A percentile compares a stretch with the other conserved stretches of the same genome.
phyloP scores from a whole-genome alignment of 345 rosid species.

The Anacardium occidentale region DNA sequence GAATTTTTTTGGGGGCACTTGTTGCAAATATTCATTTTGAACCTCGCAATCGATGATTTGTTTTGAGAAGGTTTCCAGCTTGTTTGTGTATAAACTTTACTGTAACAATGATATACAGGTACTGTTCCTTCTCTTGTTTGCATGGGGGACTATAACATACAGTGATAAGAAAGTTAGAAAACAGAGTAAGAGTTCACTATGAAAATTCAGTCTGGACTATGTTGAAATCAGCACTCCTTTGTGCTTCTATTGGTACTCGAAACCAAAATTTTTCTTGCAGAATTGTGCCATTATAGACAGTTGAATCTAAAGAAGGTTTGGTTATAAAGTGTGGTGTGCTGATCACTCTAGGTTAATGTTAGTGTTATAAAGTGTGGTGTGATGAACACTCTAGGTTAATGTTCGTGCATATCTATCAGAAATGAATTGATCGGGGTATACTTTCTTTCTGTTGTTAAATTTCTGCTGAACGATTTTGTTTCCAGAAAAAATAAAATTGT shows the following conservation, averaged over 20 bases:
- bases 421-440: neutral
- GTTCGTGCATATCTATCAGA: neutral
- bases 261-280: neutral
- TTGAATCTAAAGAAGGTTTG: neutral
- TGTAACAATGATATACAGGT: conserved; percentile 22
- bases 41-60: conserved; percentile 21
- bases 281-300: neutral
- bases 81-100: conserved; percentile 33
- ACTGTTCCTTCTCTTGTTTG: conserved; percentile 37
- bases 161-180: neutral
- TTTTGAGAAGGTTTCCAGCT: conserved; percentile 28
- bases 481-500: neutral
- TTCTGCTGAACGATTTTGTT: neutral
- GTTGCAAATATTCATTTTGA: conserved; percentile 40
- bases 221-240: neutral
- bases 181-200: neutral
- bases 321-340: neutral
- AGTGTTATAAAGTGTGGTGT: no score
- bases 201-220: neutral
- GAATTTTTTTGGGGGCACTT: conserved; percentile 33
- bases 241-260: neutral
- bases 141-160: conserved; percentile 6
- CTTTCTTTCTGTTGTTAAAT: neutral
- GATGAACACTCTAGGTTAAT: neutral
- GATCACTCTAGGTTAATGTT: no score